Evolutionary conservation across 257 asterid genomes (phyloP).

Genomic region (Solanum bulbocastanum): DNA sequence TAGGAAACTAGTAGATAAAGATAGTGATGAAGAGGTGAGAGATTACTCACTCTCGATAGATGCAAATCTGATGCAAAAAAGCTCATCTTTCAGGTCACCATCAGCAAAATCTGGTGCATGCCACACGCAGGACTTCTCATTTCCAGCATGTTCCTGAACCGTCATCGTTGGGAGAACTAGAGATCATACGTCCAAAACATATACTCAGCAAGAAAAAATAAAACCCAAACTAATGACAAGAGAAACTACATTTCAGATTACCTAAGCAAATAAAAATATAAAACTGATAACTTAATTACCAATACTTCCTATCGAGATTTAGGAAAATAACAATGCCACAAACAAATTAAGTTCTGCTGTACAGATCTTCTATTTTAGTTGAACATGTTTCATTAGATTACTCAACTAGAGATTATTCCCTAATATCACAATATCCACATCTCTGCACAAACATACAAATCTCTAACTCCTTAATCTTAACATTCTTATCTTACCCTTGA

Average conservation of each 20-base stretch:
- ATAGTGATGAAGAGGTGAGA: background rate
- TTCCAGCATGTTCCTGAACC: constrained; percentile 39
- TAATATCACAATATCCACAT: background rate
- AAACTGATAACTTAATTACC: background rate
- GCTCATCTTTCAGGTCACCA: constrained; percentile 39
- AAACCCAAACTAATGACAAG: background rate
- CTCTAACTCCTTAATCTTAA: background rate
- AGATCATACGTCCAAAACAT: background rate
- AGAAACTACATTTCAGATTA: background rate
- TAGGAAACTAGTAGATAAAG: background rate
- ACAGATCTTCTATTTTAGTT: background rate
- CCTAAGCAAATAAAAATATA: background rate
- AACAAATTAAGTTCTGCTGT: background rate
- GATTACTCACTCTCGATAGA: constrained; percentile 30
- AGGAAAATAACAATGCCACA: background rate
- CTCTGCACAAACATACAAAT: background rate
- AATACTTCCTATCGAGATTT: background rate
- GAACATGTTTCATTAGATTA: background rate
- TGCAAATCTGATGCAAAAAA: constrained; percentile 37
- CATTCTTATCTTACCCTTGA: background rate
- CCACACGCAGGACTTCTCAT: constrained; percentile 45
- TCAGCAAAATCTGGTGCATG: constrained; percentile 42
- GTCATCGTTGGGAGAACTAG: constrained; percentile 27
- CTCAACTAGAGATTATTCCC: background rate
- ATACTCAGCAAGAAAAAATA: background rate